These are phyloP conservation scores for Neonectria ditissima DNA, from an alignment of 2,329 filamentous ascomycete genomes.

Conservation along the genomic window DNA sequence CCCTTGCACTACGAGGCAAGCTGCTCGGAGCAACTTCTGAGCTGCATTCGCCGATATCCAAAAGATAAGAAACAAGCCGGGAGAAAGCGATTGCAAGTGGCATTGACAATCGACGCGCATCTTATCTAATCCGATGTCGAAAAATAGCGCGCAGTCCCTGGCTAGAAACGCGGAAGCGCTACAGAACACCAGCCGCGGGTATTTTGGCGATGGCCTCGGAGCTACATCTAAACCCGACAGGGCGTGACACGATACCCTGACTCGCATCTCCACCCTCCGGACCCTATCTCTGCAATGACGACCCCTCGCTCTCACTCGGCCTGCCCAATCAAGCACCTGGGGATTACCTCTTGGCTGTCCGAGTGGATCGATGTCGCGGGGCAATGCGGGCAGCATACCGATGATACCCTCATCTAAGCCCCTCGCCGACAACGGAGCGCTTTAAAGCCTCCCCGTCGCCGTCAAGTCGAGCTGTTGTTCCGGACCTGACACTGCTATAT, in stretches of 20 bases:
- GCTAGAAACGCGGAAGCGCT: slow-evolving; percentile 6
- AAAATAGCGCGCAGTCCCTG: slow-evolving; percentile 5
- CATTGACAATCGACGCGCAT: not conserved
- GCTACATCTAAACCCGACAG: slow-evolving; percentile 17
- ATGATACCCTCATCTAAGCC: slow-evolving; percentile 18
- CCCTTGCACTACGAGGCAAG: not conserved
- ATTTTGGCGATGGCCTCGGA: slow-evolving; percentile 8
- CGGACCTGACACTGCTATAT: not conserved
- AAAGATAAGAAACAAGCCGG: slow-evolving; percentile 21
- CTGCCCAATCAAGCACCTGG: slow-evolving; percentile 19
- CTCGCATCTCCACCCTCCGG: slow-evolving; percentile 12
- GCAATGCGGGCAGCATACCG: slow-evolving; percentile 16
- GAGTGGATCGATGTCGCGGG: slow-evolving; percentile 24
- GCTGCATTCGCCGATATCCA: not conserved
- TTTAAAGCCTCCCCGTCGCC: slow-evolving; percentile 11
- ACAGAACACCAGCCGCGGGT: slow-evolving; percentile 4
- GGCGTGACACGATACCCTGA: slow-evolving; percentile 6
- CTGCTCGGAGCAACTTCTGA: not conserved
- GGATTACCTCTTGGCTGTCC: slow-evolving; percentile 9
- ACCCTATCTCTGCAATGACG: slow-evolving; percentile 4
- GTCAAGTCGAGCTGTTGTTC: not conserved
- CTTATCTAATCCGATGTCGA: not conserved
- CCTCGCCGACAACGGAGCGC: slow-evolving; percentile 27
- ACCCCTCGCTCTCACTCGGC: slow-evolving; percentile 8
- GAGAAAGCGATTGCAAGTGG: slow-evolving; percentile 17